Base-by-base conservation (phyloP, 768 basidiomycete species). In the Sistotremastrum niveocremeum region DNA sequence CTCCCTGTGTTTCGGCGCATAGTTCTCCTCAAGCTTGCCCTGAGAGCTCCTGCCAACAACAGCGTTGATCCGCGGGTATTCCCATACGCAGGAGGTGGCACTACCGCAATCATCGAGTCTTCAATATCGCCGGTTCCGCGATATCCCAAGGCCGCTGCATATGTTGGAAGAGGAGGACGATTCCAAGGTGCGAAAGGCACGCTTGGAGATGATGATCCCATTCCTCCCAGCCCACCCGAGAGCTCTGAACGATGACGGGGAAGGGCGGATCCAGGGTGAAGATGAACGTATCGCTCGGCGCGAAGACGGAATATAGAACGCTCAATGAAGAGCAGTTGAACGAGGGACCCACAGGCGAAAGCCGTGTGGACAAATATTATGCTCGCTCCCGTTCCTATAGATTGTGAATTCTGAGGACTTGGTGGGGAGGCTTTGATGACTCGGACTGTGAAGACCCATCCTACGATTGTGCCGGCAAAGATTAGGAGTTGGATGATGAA, bases 121-220 rank as follows among this genome's bases (percentile, higher is more conserved):
- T 84, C 83, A 30, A 81, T 81, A 58, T 84, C 82, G 37, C 81
- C 82, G 4, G 83, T 84, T 9, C 81, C 81, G 57, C 74, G 76
- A 51, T 80, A 71, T 6, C 74, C 72, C n/a, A 86, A 64, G 2
- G 76, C 73, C 12, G 80, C 77, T 4, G 79, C 80, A 54, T 84
- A 84, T 8, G 79, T 80, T 0, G 81, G 81, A 38, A 84, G 62
- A 8, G 79, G 71, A 1, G 79, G 79, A 28, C 81, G 66, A 58
- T 77, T 76, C 83, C 82, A 84, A 2, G 82, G 83, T 7, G 79
- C 73, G 49, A 70, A 66, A 3, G 66, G 69, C 37, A 77, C 62
- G 31, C 52, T 53, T 5, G 61, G 56, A 20, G 20, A 20, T 20
- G 20, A 20, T 20, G 20, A 20, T 20, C 45, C 59, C 61, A 7